These are phyloP conservation scores for Fusarium humuli DNA, from an alignment of 2,329 filamentous ascomycete species.

Conservation along the genomic window DNA sequence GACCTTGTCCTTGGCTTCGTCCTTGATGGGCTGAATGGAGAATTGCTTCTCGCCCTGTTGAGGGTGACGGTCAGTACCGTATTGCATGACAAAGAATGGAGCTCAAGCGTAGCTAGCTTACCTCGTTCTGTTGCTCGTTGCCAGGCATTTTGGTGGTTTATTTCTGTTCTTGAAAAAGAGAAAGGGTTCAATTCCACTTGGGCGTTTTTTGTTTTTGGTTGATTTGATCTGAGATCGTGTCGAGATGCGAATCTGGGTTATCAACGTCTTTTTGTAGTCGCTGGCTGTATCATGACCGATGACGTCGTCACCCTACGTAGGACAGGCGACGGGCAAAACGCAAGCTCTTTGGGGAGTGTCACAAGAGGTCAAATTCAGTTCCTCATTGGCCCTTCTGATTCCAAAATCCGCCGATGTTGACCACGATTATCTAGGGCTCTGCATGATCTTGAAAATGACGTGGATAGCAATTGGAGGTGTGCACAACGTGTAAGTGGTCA, in stretches of 20 bases:
- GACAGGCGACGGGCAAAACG: conserved; percentile 29
- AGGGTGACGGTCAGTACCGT: conserved; percentile 17
- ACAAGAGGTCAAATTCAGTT: conserved; percentile 27
- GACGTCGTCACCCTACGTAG: conserved; percentile 46
- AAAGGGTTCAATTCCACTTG: conserved; percentile 1
- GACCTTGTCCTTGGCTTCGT: conserved; percentile 59
- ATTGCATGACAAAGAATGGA: neutral
- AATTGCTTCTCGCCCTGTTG: conserved; percentile 58
- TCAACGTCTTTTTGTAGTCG: conserved; percentile 42
- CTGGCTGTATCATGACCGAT: conserved; percentile 37
- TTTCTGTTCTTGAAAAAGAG: conserved; percentile 12
- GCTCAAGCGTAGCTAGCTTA: conserved; percentile 17
- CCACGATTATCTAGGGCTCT: conserved; percentile 23
- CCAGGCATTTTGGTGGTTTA: conserved; percentile 44
- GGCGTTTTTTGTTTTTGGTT: conserved; percentile 8
- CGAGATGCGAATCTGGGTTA: conserved; percentile 6
- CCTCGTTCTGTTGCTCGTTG: conserved; percentile 50
- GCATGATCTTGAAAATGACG: conserved; percentile 35
- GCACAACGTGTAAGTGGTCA: conserved; percentile 8
- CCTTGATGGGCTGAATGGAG: conserved; percentile 59
- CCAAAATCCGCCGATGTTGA: conserved; percentile 14
- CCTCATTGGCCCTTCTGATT: conserved; percentile 22
- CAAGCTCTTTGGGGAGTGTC: conserved; percentile 32
- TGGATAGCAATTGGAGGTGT: conserved; percentile 28
- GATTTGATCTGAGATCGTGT: conserved; percentile 8